phyloP scores from a whole-genome alignment of 176 grass and related monocot genomes.

The Raddia guianensis region DNA sequence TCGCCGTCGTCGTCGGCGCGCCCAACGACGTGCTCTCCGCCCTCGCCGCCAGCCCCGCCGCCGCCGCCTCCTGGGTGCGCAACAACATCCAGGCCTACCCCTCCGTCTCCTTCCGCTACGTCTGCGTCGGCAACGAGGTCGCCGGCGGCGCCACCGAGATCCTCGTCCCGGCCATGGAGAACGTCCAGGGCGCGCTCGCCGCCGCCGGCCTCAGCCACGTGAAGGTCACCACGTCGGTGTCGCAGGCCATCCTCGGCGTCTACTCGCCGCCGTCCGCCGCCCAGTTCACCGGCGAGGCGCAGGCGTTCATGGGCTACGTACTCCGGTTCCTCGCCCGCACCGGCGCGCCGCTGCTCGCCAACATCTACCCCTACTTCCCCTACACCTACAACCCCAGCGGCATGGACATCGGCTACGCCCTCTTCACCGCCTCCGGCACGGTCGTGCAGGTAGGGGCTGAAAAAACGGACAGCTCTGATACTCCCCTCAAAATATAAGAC shows the following conservation, averaged over 20 bases:
- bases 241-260: conserved; percentile 62
- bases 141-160: conserved; percentile 48
- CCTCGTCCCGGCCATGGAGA: conserved; percentile 68
- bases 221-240: conserved; percentile 74
- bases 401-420: conserved; percentile 59
- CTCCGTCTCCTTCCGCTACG: conserved; percentile 59
- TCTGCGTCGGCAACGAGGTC: conserved; percentile 72
- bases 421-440: conserved; percentile 47
- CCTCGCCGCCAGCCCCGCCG: conserved; percentile 38
- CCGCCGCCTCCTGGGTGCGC: conserved; percentile 51
- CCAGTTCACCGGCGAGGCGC: conserved; percentile 49
- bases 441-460: conserved; percentile 28
- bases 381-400: conserved; percentile 34
- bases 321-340: conserved; percentile 51
- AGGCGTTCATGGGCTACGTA: conserved; percentile 53
- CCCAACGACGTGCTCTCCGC: conserved; percentile 52
- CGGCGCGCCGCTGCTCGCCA: conserved; percentile 54
- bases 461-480: too few relatives aligned
- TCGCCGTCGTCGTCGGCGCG: conserved; percentile 46
- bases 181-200: conserved; percentile 57
- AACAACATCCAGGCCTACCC: conserved; percentile 66
- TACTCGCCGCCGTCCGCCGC: conserved; percentile 64
- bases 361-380: conserved; percentile 69
- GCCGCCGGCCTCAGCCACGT: conserved; percentile 51
- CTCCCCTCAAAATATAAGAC: too few relatives aligned